A percentile compares a stretch with the other conserved stretches of the same genome.
Evolutionary conservation across 306 rosid genomes (phyloP).

Genomic region (Purshia tridentata): DNA sequence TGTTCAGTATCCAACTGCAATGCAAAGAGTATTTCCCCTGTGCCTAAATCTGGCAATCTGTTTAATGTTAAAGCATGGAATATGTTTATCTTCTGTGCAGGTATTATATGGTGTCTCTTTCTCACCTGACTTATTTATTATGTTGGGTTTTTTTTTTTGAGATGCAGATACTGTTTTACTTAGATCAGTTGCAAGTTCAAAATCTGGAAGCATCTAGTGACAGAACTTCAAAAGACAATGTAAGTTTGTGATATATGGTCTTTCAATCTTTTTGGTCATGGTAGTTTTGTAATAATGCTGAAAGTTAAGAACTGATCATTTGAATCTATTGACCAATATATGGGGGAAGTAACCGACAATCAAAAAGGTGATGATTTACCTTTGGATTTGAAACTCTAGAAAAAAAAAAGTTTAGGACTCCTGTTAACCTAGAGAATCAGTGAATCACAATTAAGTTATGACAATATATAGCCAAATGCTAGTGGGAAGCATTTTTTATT

Average conservation of each 20-base stretch:
- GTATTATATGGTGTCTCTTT: constrained; percentile 3
- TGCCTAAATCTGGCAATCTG: not conserved
- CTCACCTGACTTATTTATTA: constrained; percentile 12
- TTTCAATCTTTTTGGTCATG: constrained; percentile 15
- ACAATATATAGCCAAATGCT: not conserved
- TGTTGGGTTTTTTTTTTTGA: not conserved
- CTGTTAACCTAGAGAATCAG: not conserved
- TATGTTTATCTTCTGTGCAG: no score
- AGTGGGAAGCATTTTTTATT: not conserved
- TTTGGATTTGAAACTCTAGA: not conserved
- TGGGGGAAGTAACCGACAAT: not conserved
- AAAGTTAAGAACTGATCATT: not conserved
- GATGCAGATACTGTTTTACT: constrained; percentile 62
- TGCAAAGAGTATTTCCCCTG: not conserved
- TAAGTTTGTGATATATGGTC: constrained; percentile 35
- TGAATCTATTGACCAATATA: not conserved
- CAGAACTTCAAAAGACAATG: constrained; percentile 42
- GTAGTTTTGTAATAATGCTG: not conserved
- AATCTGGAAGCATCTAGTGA: constrained; percentile 41
- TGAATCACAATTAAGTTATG: not conserved
- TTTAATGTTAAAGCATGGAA: no score
- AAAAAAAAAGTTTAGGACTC: not conserved
- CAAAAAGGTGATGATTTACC: not conserved
- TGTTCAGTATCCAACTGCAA: not conserved
- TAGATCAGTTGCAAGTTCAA: constrained; percentile 60